phyloP scores from a whole-genome alignment of 2,329 filamentous ascomycete genomes.

The Colletotrichum incanum region DNA sequence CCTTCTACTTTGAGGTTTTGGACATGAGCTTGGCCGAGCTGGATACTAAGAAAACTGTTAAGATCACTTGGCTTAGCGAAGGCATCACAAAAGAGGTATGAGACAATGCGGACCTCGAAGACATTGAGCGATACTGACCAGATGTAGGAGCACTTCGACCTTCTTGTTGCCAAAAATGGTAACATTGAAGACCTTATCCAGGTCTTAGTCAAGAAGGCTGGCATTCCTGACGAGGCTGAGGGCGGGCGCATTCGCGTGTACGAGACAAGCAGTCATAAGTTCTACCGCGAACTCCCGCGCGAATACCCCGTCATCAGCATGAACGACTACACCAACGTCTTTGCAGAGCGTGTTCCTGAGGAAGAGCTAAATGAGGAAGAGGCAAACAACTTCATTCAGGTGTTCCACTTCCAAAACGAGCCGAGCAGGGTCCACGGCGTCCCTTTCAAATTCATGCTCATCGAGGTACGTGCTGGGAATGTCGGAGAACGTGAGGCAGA shows the following conservation, averaged over 20 bases:
- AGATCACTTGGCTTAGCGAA: constrained; percentile 88
- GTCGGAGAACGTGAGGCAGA: not conserved
- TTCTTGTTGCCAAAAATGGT: constrained; percentile 91
- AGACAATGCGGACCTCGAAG: constrained; percentile 5
- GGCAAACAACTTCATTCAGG: constrained; percentile 75
- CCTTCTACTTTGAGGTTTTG: constrained; percentile 91
- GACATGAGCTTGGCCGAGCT: constrained; percentile 95
- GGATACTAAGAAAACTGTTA: constrained; percentile 91
- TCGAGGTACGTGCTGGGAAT: constrained; percentile 72
- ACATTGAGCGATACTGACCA: not conserved
- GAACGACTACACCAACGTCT: constrained; percentile 87
- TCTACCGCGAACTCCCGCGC: constrained; percentile 82
- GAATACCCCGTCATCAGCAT: constrained; percentile 84
- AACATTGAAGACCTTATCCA: constrained; percentile 84
- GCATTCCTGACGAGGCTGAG: constrained; percentile 80
- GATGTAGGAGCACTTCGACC: constrained; percentile 79
- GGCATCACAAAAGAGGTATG: constrained; percentile 91
- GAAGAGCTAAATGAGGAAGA: constrained; percentile 75
- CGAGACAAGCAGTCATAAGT: constrained; percentile 86
- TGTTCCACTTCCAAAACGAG: constrained; percentile 95
- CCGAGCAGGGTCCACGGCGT: constrained; percentile 87
- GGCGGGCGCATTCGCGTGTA: constrained; percentile 83
- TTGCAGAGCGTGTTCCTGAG: constrained; percentile 85
- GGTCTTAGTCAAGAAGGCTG: constrained; percentile 84
- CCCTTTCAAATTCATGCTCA: constrained; percentile 91